A percentile compares a stretch with the other conserved stretches of the same genome.
phyloP scores from a whole-genome alignment of 1,139 yeast species.

The Citeromyces hawaiiensis region DNA sequence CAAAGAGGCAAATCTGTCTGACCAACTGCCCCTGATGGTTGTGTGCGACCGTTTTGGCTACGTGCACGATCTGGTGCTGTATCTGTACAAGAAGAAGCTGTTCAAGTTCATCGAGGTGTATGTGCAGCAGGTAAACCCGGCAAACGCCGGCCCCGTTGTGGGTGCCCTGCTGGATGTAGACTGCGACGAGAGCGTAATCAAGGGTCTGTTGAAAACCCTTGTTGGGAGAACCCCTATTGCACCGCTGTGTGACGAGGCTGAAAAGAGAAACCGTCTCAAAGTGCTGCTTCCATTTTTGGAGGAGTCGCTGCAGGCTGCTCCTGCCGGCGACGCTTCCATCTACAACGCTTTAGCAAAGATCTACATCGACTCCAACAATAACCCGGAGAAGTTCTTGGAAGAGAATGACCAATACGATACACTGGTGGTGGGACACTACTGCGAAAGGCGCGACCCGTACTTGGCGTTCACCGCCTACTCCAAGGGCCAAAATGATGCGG shows the following conservation, averaged over 20 bases:
- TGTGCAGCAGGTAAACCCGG: constrained; percentile 93
- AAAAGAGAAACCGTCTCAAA: constrained; percentile 89
- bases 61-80: constrained; percentile 87
- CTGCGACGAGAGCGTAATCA: constrained; percentile 85
- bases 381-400: constrained; percentile 91
- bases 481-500: constrained; percentile 85
- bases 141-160: constrained; percentile 90
- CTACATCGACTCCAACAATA: constrained; percentile 92
- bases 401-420: constrained; percentile 88
- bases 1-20: constrained; percentile 87
- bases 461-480: constrained; percentile 95
- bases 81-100: constrained; percentile 87
- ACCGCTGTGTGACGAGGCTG: constrained; percentile 86
- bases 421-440: constrained; percentile 88
- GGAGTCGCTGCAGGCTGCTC: constrained; percentile 76
- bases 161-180: constrained; percentile 96
- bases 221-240: constrained; percentile 90
- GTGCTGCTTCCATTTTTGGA: constrained; percentile 87
- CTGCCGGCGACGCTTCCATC: constrained; percentile 73
- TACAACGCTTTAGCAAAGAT: constrained; percentile 94
- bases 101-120: constrained; percentile 95
- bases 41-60: constrained; percentile 89
- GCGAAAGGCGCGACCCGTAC: constrained; percentile 98
- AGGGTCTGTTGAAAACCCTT: constrained; percentile 70
- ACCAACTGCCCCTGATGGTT: constrained; percentile 91